These are phyloP conservation scores for Terfezia claveryi DNA, from an alignment of 495 filamentous ascomycete genomes.

Conservation along the genomic window DNA sequence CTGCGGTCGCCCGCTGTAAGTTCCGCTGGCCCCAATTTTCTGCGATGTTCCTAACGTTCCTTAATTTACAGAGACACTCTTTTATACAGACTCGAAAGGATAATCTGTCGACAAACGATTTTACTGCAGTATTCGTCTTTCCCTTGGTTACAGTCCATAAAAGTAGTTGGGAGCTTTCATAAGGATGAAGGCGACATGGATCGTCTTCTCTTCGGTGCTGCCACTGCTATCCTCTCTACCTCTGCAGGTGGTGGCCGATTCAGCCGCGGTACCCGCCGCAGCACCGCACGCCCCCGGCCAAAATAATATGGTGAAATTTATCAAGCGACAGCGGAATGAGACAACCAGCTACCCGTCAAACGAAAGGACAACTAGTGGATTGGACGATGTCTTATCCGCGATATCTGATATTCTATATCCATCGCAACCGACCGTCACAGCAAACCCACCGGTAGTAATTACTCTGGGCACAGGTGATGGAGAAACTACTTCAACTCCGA, in stretches of 20 bases:
- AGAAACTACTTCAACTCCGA: conserved; percentile 8
- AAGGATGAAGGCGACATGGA: conserved; percentile 13
- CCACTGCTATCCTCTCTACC: conserved; percentile 12
- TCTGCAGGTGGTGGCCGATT: background rate
- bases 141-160: no score
- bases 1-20: no score
- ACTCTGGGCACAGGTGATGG: conserved; percentile 8
- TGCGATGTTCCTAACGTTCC: no score
- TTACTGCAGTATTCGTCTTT: no score
- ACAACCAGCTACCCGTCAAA: background rate
- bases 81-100: background rate
- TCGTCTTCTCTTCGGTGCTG: conserved; percentile 9
- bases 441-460: background rate
- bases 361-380: background rate
- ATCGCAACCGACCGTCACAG: background rate
- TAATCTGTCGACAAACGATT: no score
- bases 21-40: no score
- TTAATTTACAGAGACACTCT: background rate
- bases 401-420: background rate
- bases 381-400: background rate
- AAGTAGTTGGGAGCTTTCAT: background rate
- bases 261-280: no score
- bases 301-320: background rate
- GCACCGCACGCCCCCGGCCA: no score
- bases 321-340: background rate